These are phyloP conservation scores for Perilla frutescens DNA, from an alignment of 257 asterid species.

Conservation along the genomic window DNA sequence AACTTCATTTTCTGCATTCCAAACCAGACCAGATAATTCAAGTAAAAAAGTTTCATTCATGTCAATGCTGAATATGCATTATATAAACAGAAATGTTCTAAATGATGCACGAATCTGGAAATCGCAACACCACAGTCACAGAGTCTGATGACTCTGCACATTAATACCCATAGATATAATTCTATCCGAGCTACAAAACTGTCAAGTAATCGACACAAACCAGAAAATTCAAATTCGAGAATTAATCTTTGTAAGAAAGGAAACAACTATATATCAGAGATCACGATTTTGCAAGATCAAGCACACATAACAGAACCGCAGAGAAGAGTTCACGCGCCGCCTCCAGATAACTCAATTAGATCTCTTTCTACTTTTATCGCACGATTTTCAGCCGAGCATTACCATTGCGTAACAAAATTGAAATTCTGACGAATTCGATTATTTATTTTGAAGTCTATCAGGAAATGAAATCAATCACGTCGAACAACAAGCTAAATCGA, in stretches of 20 bases:
- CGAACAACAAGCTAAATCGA: background rate
- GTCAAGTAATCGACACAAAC: background rate
- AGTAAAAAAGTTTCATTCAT: background rate
- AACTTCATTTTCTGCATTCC: conserved; percentile 7
- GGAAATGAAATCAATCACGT: background rate
- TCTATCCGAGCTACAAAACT: conserved; percentile 47
- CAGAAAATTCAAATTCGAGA: conserved; percentile 20
- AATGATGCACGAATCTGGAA: background rate
- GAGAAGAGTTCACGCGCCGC: too few relatives aligned
- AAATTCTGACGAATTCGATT: background rate
- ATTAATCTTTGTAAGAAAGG: background rate
- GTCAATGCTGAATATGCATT: background rate
- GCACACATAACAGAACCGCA: too few relatives aligned
- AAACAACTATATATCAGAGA: background rate
- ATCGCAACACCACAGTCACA: background rate
- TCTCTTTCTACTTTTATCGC: background rate
- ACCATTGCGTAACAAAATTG: background rate
- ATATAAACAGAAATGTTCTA: background rate
- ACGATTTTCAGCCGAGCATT: background rate
- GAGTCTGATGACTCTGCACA: background rate
- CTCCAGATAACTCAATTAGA: background rate
- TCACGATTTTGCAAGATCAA: background rate
- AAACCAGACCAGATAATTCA: conserved; percentile 3
- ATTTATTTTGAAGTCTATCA: background rate
- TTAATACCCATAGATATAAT: conserved; percentile 16